phyloP scores from a whole-genome alignment of 305 asterid genomes.

The Fraxinus angustifolia region DNA sequence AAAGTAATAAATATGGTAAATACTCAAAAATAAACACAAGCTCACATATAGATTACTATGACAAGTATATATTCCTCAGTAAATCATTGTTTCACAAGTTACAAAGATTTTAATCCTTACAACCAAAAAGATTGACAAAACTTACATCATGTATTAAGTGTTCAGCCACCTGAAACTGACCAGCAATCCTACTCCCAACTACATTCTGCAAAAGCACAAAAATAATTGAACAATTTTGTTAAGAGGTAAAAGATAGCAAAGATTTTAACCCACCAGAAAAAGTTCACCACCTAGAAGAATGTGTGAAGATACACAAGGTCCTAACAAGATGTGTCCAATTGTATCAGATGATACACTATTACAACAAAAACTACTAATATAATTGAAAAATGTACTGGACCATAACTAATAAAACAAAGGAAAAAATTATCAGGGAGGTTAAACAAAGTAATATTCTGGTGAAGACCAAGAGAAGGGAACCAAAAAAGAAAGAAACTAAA shows the following conservation, averaged over 20 bases:
- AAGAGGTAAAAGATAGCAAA: conserved; percentile 14
- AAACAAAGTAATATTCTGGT: neutral
- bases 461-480: neutral
- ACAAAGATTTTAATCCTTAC: conserved; percentile 12
- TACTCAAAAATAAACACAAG: conserved; percentile 8
- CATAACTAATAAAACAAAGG: neutral
- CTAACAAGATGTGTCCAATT: neutral
- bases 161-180: conserved; percentile 79
- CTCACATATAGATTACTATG: neutral
- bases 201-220: conserved; percentile 52
- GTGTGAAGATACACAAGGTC: neutral
- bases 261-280: neutral
- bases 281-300: neutral
- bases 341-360: neutral
- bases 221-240: neutral
- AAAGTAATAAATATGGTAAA: neutral
- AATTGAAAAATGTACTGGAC: neutral
- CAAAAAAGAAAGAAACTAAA: conserved; percentile 12
- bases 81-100: conserved; percentile 4
- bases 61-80: neutral
- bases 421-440: neutral
- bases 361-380: neutral
- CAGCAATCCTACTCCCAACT: conserved; percentile 80
- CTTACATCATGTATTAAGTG: conserved; percentile 81
- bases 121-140: conserved; percentile 19